Percentiles rank a stretch among this genome's conserved stretches.
These are phyloP conservation scores for Termitomyces sp. DNA, from an alignment of 768 basidiomycete species.

Conservation along the genomic window DNA sequence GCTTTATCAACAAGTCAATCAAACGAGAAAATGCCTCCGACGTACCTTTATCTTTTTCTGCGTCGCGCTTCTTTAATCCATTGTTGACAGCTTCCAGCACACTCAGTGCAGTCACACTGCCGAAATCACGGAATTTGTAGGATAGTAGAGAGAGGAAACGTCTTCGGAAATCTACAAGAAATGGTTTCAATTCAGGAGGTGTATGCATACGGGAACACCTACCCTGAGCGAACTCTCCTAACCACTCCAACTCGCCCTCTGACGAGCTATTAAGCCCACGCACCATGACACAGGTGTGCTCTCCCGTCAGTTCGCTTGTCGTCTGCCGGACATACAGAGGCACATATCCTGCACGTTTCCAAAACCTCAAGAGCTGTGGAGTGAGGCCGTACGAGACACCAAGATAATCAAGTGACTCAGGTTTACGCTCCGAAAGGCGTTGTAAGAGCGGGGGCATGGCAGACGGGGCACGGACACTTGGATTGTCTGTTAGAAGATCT, in stretches of 20 bases:
- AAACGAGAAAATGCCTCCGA: neutral
- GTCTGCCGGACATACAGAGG: slow-evolving; percentile 94
- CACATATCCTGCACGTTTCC: slow-evolving; percentile 90
- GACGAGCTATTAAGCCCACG: slow-evolving; percentile 69
- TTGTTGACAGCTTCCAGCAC: slow-evolving; percentile 80
- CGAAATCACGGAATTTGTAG: slow-evolving; percentile 93
- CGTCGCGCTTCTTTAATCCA: slow-evolving; percentile 45
- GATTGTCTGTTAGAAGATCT: slow-evolving; percentile 71
- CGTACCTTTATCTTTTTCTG: slow-evolving; percentile 32
- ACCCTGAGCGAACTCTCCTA: slow-evolving; percentile 87
- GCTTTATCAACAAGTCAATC: neutral
- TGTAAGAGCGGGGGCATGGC: slow-evolving; percentile 93
- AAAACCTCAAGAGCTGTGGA: slow-evolving; percentile 83
- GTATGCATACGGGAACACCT: slow-evolving; percentile 9
- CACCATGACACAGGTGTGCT: slow-evolving; percentile 95
- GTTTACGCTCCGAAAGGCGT: slow-evolving; percentile 83
- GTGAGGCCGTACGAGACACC: slow-evolving; percentile 97
- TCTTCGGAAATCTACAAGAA: slow-evolving; percentile 73
- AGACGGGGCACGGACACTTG: slow-evolving; percentile 62
- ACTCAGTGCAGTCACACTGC: slow-evolving; percentile 80
- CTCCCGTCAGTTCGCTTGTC: slow-evolving; percentile 91
- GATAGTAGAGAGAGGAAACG: slow-evolving; percentile 88
- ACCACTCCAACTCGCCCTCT: slow-evolving; percentile 69
- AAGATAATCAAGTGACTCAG: slow-evolving; percentile 87
- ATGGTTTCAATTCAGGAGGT: neutral